Percentiles rank a stretch among this genome's conserved stretches.
Conservation (phyloP, 2,329 filamentous ascomycete genomes). For the Shiraia bambusicola region DNA sequence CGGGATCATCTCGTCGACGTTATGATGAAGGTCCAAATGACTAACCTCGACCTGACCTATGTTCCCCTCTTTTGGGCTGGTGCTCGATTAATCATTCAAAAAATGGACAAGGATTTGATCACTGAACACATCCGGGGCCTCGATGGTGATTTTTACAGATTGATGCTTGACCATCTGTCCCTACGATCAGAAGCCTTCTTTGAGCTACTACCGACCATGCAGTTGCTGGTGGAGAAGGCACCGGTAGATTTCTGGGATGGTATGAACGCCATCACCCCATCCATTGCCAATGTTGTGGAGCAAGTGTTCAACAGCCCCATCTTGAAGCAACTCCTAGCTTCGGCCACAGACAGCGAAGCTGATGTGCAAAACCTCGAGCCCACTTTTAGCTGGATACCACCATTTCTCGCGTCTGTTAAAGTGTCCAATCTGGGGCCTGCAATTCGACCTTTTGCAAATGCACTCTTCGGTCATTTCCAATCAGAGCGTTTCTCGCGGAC, state of each 20-base stretch:
- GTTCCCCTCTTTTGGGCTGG: constrained; percentile 80
- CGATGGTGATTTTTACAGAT: constrained; percentile 66
- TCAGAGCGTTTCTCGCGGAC: constrained; percentile 57
- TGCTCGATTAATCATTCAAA: constrained; percentile 70
- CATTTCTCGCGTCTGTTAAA: constrained; percentile 76
- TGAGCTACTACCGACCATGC: constrained; percentile 70
- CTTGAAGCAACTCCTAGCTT: constrained; percentile 62
- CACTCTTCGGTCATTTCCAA: constrained; percentile 69
- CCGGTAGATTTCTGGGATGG: constrained; percentile 85
- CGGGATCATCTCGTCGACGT: constrained; percentile 69
- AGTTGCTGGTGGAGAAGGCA: constrained; percentile 70
- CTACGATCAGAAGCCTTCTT: constrained; percentile 58
- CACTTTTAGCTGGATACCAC: constrained; percentile 74
- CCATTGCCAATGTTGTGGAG: constrained; percentile 79
- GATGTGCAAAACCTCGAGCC: constrained; percentile 60
- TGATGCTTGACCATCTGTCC: constrained; percentile 65
- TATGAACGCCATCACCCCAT: constrained; percentile 77
- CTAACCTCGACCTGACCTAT: constrained; percentile 53
- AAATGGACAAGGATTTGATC: constrained; percentile 72
- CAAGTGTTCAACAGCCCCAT: constrained; percentile 74
- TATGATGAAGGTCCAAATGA: constrained; percentile 63
- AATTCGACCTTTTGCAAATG: constrained; percentile 74
- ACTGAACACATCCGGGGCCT: constrained; percentile 76
- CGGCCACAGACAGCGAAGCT: constrained; percentile 48
- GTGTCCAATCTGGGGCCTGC: constrained; percentile 75